Evolutionary conservation across 805 yeast genomes (phyloP), one percentile per base, ranked within the genome.

Genomic region (Monosporozyma servazzii): DNA sequence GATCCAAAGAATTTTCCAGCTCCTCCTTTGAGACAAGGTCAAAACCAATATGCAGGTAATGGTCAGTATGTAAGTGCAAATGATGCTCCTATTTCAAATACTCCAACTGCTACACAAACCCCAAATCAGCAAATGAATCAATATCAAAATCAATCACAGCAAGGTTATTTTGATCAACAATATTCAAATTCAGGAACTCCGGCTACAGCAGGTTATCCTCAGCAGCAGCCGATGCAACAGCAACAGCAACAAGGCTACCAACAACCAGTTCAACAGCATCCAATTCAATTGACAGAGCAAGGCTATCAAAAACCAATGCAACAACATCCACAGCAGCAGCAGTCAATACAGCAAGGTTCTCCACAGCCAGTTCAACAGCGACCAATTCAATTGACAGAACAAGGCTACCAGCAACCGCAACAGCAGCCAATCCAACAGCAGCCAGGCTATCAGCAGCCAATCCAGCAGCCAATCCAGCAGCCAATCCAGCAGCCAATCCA

Each of bases 1-100:
- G 56, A 59, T 49, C 61, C 61, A 9, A 37, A 25, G 2, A 39
- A 39, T 4, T 64, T 71, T 30, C 72, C 74, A 5, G 70, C 75
- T 1, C 75, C 75, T 9, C 75, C 75, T 6, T 50, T 70, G 50
- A 66, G 60, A 47, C 66, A 73, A 3, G 74, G 73, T 15, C 74
- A 71, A 52, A 53, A 46, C 36, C 70, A 68, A 51, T 67, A 67
- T 49, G 57, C 56, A 9, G 55, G 63, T 40, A 58, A 56, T 47
- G 63, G 63, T 20, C 37, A 33, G 2, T 31, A 51, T 11, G 43
- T 54, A 21, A 33, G 46, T 13, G 56, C 54, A 17, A 50, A 48
- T 13, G 43, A 42, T 20, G 18, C 17, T 6, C 40, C 39, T 5
- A n/a, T 33, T n/a, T 2, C 42, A 31, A 41, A 43, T 33, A 15